Percentiles rank a stretch among this genome's conserved stretches.
Conservation (phyloP, 345 rosid genomes). For the Noccaea bulbosa region DNA sequence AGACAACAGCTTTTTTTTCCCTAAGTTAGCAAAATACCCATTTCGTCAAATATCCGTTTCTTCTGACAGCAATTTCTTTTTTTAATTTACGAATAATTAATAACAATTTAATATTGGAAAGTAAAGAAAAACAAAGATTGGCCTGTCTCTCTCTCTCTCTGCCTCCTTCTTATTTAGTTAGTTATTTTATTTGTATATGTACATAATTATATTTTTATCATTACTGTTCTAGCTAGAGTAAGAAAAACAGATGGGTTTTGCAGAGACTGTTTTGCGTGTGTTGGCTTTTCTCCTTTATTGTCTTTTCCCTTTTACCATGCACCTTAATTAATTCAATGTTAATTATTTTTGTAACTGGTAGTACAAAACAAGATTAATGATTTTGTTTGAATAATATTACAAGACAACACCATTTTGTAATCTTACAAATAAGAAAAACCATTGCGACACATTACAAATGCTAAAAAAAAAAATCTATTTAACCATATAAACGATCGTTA, state of each 20-base stretch:
- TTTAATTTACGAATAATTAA: not conserved
- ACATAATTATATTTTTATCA: constrained; percentile 11
- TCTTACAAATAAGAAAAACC: not conserved
- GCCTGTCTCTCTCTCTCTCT: constrained; percentile 22
- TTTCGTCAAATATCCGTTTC: constrained; percentile 42
- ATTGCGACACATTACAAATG: not conserved
- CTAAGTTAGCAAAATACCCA: constrained; percentile 28
- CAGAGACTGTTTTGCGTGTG: constrained; percentile 46
- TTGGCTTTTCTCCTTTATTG: constrained; percentile 43
- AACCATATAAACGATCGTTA: too few species aligned
- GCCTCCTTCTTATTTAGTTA: constrained; percentile 37
- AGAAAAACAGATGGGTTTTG: constrained; percentile 41
- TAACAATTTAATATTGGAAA: not conserved
- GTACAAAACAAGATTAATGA: constrained; percentile 13
- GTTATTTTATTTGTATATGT: not conserved
- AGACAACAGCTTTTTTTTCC: constrained; percentile 32
- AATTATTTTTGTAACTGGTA: not conserved
- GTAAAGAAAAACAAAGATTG: constrained; percentile 40
- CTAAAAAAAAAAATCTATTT: too few species aligned
- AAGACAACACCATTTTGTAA: not conserved
- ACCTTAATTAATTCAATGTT: constrained; percentile 15
- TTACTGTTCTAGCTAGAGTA: constrained; percentile 38
- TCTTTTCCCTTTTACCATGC: constrained; percentile 36
- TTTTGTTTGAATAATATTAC: not conserved
- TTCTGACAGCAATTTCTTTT: constrained; percentile 37